Percentiles rank a stretch among this genome's conserved stretches.
phyloP scores from a whole-genome alignment of 1,139 yeast species.

The Debaryomyces coudertii region DNA sequence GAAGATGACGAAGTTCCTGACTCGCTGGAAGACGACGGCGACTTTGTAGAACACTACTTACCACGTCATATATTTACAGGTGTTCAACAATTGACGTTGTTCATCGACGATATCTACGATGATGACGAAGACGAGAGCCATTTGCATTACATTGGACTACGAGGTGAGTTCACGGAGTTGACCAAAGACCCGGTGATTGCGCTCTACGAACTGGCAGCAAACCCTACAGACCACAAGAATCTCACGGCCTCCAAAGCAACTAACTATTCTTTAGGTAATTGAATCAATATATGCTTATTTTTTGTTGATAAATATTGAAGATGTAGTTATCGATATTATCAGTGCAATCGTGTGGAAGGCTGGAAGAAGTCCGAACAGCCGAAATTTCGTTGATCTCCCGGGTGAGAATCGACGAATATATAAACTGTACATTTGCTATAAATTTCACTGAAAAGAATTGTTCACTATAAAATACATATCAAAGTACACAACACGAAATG shows the following conservation, averaged over 20 bases:
- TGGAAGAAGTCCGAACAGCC: conserved; percentile 32
- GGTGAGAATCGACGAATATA: conserved; percentile 9
- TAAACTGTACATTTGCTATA: conserved; percentile 4
- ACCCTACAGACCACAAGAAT: conserved; percentile 84
- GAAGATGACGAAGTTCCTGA: conserved; percentile 39
- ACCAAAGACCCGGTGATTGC: conserved; percentile 72
- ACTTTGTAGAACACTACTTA: conserved; percentile 80
- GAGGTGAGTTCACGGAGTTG: conserved; percentile 76
- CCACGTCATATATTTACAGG: conserved; percentile 79
- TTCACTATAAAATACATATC: neutral
- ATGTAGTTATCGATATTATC: neutral
- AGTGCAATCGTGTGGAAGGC: conserved; percentile 18
- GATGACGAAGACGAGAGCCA: conserved; percentile 59
- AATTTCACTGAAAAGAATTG: neutral
- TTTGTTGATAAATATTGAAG: neutral
- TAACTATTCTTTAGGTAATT: conserved; percentile 8
- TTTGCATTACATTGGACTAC: conserved; percentile 71
- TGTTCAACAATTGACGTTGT: conserved; percentile 66
- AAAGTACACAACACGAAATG: conserved; percentile 27
- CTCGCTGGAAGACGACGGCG: conserved; percentile 37
- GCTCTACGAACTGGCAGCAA: conserved; percentile 87
- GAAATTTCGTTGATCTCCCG: conserved; percentile 17
- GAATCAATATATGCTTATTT: conserved; percentile 1
- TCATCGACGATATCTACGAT: conserved; percentile 68
- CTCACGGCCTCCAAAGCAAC: conserved; percentile 16